Conservation (phyloP, 164 flowering plant species). For the Tetrastigma voinierianum region DNA sequence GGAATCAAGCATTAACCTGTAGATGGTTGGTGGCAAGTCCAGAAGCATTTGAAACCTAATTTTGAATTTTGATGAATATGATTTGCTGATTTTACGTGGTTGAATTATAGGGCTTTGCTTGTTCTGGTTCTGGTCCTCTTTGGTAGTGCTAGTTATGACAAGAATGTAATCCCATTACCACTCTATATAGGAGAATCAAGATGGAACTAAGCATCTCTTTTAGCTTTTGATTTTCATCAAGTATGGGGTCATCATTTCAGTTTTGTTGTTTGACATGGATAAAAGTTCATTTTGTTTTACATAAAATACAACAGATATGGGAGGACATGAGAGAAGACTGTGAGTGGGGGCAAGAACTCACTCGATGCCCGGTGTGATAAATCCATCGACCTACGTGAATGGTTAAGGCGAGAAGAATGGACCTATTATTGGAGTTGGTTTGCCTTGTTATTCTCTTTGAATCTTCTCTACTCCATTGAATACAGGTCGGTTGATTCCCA, state of each 20-base stretch:
- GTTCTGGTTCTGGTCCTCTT: too few relatives aligned
- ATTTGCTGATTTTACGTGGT: too few relatives aligned
- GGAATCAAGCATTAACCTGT: too few relatives aligned
- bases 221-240: background rate
- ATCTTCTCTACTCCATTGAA: constrained; percentile 62
- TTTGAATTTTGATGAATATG: too few relatives aligned
- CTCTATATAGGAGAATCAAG: too few relatives aligned
- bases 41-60: too few relatives aligned
- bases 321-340: constrained; percentile 52
- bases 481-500: constrained; percentile 63
- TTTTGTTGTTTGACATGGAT: background rate
- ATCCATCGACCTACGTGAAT: constrained; percentile 59
- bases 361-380: constrained; percentile 54
- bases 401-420: constrained; percentile 57
- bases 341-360: constrained; percentile 67
- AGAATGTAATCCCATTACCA: too few relatives aligned
- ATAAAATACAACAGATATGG: constrained; percentile 60
- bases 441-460: constrained; percentile 61
- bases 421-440: constrained; percentile 51
- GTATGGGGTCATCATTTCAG: background rate
- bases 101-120: too few relatives aligned
- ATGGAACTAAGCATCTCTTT: background rate
- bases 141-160: too few relatives aligned
- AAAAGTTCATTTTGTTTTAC: background rate
- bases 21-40: too few relatives aligned